A percentile compares a stretch with the other conserved stretches of the same genome.
These are phyloP conservation scores for Fragaria vesca DNA, from an alignment of 306 rosid species.

Conservation along the genomic window DNA sequence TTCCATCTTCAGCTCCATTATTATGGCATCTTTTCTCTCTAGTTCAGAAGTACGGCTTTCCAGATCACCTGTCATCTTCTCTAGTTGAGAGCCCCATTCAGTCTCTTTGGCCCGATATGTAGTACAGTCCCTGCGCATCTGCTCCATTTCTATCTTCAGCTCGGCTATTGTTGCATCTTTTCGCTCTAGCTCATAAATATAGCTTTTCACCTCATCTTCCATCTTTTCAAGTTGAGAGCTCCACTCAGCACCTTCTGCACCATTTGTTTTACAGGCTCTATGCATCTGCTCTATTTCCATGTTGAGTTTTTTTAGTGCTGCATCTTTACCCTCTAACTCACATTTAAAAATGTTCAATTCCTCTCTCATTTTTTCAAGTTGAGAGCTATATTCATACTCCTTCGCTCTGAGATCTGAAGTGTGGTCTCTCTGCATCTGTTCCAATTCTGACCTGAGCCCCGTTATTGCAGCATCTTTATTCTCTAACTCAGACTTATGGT, in stretches of 20 bases:
- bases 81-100: background rate
- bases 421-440: slow-evolving; percentile 19
- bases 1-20: slow-evolving; percentile 42
- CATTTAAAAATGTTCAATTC: slow-evolving; percentile 15
- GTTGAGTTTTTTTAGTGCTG: slow-evolving; percentile 12
- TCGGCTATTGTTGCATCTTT: slow-evolving; percentile 8
- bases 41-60: background rate
- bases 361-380: slow-evolving; percentile 6
- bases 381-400: slow-evolving; percentile 13
- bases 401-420: background rate
- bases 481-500: slow-evolving; percentile 10
- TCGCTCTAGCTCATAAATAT: slow-evolving; percentile 11
- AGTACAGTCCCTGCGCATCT: background rate
- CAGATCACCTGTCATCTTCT: background rate
- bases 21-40: slow-evolving; percentile 23
- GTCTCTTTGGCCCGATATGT: background rate
- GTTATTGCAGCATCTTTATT: slow-evolving; percentile 15
- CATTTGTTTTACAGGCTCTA: background rate
- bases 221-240: slow-evolving; percentile 17
- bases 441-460: slow-evolving; percentile 22
- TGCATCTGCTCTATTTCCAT: slow-evolving; percentile 18
- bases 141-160: slow-evolving; percentile 22
- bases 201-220: slow-evolving; percentile 7
- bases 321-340: slow-evolving; percentile 21
- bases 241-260: slow-evolving; percentile 8